A percentile compares a stretch with the other conserved stretches of the same genome.
These are phyloP conservation scores for Mycena floridula DNA, from an alignment of 768 basidiomycete species.

Conservation along the genomic window DNA sequence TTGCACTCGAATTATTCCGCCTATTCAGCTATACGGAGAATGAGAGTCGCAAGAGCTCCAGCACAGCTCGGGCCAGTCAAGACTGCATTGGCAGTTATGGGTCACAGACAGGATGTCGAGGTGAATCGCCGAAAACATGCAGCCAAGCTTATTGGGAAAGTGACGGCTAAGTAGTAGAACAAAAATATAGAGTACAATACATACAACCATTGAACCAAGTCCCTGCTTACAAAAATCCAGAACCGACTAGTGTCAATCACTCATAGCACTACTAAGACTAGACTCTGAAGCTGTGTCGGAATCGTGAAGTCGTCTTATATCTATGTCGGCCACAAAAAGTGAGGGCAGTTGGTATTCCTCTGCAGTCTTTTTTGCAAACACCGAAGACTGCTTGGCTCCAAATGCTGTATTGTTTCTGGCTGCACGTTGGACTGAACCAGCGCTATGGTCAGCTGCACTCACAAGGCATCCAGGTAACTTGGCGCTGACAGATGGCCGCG, in stretches of 20 bases:
- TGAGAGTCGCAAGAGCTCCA: too few species aligned
- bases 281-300: neutral
- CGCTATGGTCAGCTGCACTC: too few species aligned
- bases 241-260: neutral
- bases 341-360: constrained; percentile 45
- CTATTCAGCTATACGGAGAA: too few species aligned
- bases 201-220: neutral
- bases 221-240: neutral
- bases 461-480: too few species aligned
- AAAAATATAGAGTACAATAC: neutral
- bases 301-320: neutral
- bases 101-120: neutral
- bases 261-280: neutral
- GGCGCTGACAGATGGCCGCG: too few species aligned
- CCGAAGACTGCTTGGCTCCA: too few species aligned
- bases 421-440: too few species aligned
- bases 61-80: too few species aligned
- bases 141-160: neutral
- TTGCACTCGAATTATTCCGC: neutral
- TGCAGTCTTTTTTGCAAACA: neutral
- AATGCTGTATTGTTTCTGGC: too few species aligned
- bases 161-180: too few species aligned
- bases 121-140: neutral
- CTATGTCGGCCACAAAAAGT: constrained; percentile 10
- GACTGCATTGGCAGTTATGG: neutral